A percentile compares a stretch with the other conserved stretches of the same genome.
Conservation (phyloP, 1,139 yeast genomes). For the Yamadazyma buinensis region DNA sequence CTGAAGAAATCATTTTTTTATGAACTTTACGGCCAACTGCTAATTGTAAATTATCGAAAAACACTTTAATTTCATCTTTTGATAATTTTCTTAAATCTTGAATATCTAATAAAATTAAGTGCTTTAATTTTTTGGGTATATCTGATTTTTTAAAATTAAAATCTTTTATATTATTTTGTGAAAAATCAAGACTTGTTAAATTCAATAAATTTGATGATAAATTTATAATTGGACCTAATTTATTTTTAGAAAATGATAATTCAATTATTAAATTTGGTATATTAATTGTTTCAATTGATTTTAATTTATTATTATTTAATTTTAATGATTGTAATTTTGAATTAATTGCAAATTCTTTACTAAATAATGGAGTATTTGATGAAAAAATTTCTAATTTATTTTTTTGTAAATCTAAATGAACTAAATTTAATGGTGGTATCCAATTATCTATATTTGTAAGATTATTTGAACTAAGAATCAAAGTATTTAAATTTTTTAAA, state of each 20-base stretch:
- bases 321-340: conserved; percentile 10
- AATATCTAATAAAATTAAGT: no score
- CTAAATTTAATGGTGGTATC: conserved; percentile 23
- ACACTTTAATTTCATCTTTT: no score
- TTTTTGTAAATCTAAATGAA: conserved; percentile 20
- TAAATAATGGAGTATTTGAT: conserved; percentile 11
- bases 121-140: conserved; percentile 3
- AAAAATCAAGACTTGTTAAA: conserved; percentile 19
- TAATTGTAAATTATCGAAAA: no score
- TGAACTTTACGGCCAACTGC: no score
- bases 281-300: conserved; percentile 13
- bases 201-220: conserved; percentile 10
- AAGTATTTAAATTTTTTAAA: conserved; percentile 19
- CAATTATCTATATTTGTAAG: conserved; percentile 19
- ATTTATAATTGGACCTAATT: conserved; percentile 8
- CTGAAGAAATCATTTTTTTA: no score
- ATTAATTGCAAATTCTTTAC: conserved; percentile 4
- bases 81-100: no score
- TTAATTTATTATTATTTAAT: conserved; percentile 17
- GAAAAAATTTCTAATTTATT: conserved; percentile 15
- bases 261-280: conserved; percentile 16
- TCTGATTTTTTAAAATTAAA: conserved; percentile 5
- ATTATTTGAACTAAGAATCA: conserved; percentile 17
- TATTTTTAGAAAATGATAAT: conserved; percentile 13
- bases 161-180: conserved; percentile 17